Base-by-base conservation (phyloP, 192 early-diverging fungal species). In the Entomortierella lignicola region DNA sequence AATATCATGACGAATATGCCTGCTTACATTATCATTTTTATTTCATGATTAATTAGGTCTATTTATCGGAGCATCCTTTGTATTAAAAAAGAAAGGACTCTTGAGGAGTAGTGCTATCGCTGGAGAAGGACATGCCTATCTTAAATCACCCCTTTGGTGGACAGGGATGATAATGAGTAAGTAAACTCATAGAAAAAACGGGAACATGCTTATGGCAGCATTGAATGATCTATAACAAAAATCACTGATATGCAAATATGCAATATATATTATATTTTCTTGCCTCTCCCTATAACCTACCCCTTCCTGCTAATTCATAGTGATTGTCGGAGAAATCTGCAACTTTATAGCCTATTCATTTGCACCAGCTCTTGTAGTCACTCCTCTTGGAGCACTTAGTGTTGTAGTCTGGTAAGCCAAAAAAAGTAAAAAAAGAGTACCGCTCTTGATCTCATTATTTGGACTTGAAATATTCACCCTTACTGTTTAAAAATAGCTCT, bases 291-390 rank as follows among this genome's bases (percentile, higher is more conserved):
- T n/a, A n/a, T n/a, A n/a, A n/a, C 42, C 53, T 55, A 52, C 8
- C 55, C 31, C 47, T 37, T 10, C 27, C 31, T 48, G 21, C 13
- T 41, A 42, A 4, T 37, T 64, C 12, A 55, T 86, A 95, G 94
- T 99, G 97, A 91, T 93, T 21, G 71, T 97, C 51, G 97, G 97
- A 26, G 97, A 99, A 85, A 82, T 93, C 52, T 93, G 94, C 62
- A 99, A 99, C 84, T 97, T 99, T 87, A 86, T 93, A 2, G 97
- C 97, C n/a, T 99, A 99, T 72, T 91, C 94, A 37, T 99, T 95
- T 85, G 94, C 95, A n/a, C 95, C 93, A 4, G 97, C 97, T n/a
- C 95, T 99, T 43, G 72, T 99, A 42, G 95, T 99, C 13, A 99
- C 97, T 15, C 97, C 97, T 41, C 82, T 99, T 39, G 97, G 97